Conservation (phyloP, 805 yeast genomes). For the Alloascoidea hylecoeti region DNA sequence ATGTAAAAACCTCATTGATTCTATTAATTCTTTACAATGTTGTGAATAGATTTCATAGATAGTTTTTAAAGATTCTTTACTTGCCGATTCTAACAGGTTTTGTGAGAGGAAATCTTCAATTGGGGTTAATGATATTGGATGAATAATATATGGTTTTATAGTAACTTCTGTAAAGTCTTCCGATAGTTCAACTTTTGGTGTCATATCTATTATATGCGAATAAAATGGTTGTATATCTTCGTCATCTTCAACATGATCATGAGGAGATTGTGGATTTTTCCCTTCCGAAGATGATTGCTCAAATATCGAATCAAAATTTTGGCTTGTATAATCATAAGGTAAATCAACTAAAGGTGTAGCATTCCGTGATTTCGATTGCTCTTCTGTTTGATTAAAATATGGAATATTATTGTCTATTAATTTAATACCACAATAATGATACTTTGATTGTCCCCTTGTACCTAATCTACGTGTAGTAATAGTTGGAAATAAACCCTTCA, state of each 20-base stretch:
- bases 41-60: constrained; percentile 46
- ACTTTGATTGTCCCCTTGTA: constrained; percentile 66
- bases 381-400: constrained; percentile 12
- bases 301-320: not conserved
- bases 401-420: constrained; percentile 23
- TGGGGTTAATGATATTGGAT: not conserved
- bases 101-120: constrained; percentile 28
- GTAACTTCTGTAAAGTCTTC: not conserved
- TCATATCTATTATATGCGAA: not conserved
- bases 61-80: too few relatives aligned
- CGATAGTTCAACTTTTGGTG: not conserved
- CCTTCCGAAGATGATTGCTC: not conserved
- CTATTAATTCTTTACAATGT: constrained; percentile 51
- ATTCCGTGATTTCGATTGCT: not conserved
- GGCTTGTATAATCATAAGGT: not conserved
- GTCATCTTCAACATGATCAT: not conserved
- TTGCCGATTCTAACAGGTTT: constrained; percentile 9
- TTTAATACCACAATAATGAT: constrained; percentile 73
- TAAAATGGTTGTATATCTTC: too few relatives aligned
- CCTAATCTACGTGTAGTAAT: constrained; percentile 71
- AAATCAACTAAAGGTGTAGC: not conserved
- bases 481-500: constrained; percentile 47
- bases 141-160: not conserved
- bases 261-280: not conserved
- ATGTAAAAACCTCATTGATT: constrained; percentile 54